Evolutionary conservation across 1,284 basidiomycete species (phyloP).

Genomic region (Fomes fomentarius): DNA sequence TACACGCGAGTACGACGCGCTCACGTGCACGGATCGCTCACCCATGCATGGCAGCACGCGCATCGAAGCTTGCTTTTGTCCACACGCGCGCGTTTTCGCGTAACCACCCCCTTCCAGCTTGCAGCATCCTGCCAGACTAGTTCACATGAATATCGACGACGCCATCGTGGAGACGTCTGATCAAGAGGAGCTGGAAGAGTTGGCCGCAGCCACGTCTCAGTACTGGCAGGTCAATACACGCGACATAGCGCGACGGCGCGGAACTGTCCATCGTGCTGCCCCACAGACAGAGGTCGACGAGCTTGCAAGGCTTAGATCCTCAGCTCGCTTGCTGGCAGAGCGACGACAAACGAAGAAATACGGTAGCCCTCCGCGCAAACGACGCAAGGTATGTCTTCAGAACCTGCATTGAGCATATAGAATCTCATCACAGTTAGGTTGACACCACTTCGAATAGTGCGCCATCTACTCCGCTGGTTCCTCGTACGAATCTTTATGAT

Average conservation of each 20-base stretch:
- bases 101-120: background rate
- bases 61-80: background rate
- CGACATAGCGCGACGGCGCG: slow-evolving; percentile 4
- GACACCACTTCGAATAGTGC: background rate
- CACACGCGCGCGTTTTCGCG: background rate
- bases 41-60: too few species aligned
- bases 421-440: background rate
- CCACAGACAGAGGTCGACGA: too few species aligned
- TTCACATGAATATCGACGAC: background rate
- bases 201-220: slow-evolving; percentile 12
- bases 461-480: background rate
- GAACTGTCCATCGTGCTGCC: background rate
- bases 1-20: background rate
- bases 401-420: background rate
- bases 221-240: slow-evolving; percentile 14
- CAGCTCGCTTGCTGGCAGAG: too few species aligned
- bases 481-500: background rate
- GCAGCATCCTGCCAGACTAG: background rate
- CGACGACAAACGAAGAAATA: background rate
- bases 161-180: slow-evolving; percentile 19
- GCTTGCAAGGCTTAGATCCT: too few species aligned
- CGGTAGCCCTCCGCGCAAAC: slow-evolving; percentile 12
- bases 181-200: slow-evolving; percentile 21
- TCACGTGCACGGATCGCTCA: background rate
- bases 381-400: slow-evolving; percentile 14